These are phyloP conservation scores for Russula emetica DNA, from an alignment of 768 basidiomycete genomes.

Conservation along the genomic window DNA sequence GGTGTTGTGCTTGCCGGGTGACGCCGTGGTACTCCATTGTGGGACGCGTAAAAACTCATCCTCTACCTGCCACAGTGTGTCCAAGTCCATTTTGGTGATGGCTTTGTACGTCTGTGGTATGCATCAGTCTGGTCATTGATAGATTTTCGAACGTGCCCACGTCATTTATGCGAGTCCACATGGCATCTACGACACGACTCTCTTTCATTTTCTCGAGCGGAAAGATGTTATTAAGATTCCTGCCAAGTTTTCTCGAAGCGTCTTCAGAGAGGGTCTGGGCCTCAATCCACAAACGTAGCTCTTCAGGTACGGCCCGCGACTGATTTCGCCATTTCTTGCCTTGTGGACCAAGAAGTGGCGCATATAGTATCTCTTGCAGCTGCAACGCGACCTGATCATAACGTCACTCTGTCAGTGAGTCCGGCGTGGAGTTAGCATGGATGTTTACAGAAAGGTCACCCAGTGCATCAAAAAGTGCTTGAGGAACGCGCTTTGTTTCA, in stretches of 20 bases:
- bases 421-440: background rate
- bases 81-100: conserved; percentile 14
- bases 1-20: conserved; percentile 31
- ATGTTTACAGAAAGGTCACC: conserved; percentile 70
- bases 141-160: conserved; percentile 37
- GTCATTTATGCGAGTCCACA: conserved; percentile 62
- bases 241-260: conserved; percentile 49
- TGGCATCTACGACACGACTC: conserved; percentile 46
- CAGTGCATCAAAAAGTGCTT: conserved; percentile 74
- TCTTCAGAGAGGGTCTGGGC: conserved; percentile 59
- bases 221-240: conserved; percentile 52
- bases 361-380: conserved; percentile 60
- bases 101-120: conserved; percentile 16
- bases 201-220: conserved; percentile 57
- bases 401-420: background rate
- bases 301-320: conserved; percentile 51
- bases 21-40: conserved; percentile 32
- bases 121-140: conserved; percentile 11
- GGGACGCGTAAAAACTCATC: conserved; percentile 23
- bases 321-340: conserved; percentile 50
- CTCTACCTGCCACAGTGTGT: conserved; percentile 22
- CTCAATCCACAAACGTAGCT: conserved; percentile 63
- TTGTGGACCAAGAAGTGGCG: conserved; percentile 54
- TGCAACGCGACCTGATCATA: conserved; percentile 55
- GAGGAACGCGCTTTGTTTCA: conserved; percentile 73